Evolutionary conservation across 2,329 filamentous ascomycete genomes (phyloP), one percentile per base, ranked within the genome.

Genomic region (Neofusicoccum kwambonambiense): DNA sequence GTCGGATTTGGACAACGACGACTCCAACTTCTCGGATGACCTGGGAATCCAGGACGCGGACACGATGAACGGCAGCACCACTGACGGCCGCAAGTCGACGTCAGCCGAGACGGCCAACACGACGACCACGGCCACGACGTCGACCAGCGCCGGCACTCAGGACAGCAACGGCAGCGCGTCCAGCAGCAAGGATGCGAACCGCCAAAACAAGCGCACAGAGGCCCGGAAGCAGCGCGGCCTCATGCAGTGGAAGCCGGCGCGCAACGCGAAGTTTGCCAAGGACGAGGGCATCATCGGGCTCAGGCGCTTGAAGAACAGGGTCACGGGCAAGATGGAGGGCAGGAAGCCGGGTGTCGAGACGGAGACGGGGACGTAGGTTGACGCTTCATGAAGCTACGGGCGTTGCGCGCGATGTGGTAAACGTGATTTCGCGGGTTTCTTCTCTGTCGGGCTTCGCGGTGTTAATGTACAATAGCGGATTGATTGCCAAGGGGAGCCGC

Each of bases 211-310:
- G 68, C 88, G 90, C 54, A 79, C 81, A 51, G 83, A 97, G 74
- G 90, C 93, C 75, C 86, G 93, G 0, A 92, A 93, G 79, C 93
- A 97, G 70, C 85, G 93, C 11, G 94, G 94, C 0, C 72, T 97
- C 74, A 96, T 97, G 92, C 94, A 98, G 77, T 98, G 93, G 93
- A 91, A 89, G 73, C 93, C 94, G 0, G 90, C 93, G 75, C 84
- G 94, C 45, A 97, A 97, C 74, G 82, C 87, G 22, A 87, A 89
- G 69, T 98, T 97, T 76, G 93, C 89, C 49, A 96, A 95, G 79
- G 85, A 97, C 71, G 91, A 98, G 81, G 87, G 90, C 0, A 89
- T 90, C 71, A 93, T 89, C 78, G 92, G 91, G 4, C 83, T 88
- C 50, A 91, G 91, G 75, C 79, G 27, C 27, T 31, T 96, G 64